Conservation (phyloP, 2,329 filamentous ascomycete species). For the Microcyclospora pomicola region DNA sequence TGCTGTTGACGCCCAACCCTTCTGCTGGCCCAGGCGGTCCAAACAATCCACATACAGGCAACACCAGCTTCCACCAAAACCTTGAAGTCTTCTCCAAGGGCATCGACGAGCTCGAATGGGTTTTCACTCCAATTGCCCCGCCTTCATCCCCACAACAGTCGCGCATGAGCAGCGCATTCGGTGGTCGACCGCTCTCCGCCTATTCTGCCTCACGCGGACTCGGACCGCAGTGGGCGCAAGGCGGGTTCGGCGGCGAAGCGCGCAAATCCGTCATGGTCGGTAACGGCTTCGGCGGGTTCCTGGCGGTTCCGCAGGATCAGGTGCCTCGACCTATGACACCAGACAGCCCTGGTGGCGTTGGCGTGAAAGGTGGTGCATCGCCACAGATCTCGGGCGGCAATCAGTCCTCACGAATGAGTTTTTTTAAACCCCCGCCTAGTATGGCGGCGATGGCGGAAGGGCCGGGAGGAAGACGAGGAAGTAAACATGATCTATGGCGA, state of each 20-base stretch:
- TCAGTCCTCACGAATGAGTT: constrained; percentile 6
- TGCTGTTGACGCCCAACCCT: constrained; percentile 60
- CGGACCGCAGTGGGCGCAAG: constrained; percentile 39
- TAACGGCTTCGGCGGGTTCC: constrained; percentile 52
- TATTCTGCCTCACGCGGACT: constrained; percentile 34
- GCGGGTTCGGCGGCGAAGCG: constrained; percentile 38
- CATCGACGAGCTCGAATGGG: constrained; percentile 54
- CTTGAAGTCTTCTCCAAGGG: constrained; percentile 53
- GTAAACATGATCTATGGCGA: constrained; percentile 23
- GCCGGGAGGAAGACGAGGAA: constrained; percentile 14
- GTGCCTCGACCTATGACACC: constrained; percentile 19
- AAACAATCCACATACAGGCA: constrained; percentile 17
- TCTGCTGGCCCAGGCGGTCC: constrained; percentile 37
- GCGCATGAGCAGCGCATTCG: constrained; percentile 23
- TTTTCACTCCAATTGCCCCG: constrained; percentile 48
- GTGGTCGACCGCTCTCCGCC: constrained; percentile 31
- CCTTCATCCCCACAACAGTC: too few relatives aligned
- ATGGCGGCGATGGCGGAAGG: constrained; percentile 9
- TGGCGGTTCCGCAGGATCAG: constrained; percentile 47
- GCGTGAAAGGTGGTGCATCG: constrained; percentile 6
- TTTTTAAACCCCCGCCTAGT: constrained; percentile 19
- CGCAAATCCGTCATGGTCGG: constrained; percentile 50
- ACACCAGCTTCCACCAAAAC: constrained; percentile 35
- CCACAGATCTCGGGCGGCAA: too few relatives aligned
- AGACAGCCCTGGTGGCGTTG: constrained; percentile 9